A percentile compares a stretch with the other conserved stretches of the same genome.
Conservation (phyloP, 2,329 filamentous ascomycete species). For the Bertia moriformis region DNA sequence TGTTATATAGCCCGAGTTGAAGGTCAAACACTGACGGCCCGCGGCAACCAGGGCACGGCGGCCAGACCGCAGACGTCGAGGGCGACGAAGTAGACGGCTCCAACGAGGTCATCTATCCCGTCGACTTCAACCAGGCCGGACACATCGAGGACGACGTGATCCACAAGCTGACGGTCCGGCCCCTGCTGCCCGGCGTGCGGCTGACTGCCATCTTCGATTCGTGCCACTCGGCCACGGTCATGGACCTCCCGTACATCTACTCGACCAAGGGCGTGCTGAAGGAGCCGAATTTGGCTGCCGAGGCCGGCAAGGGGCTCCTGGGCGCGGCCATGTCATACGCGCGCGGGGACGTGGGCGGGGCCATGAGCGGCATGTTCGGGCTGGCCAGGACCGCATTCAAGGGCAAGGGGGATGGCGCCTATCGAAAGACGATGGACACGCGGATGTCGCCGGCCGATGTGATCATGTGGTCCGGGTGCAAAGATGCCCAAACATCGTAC, state of each 20-base stretch:
- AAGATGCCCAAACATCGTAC: slow-evolving; percentile 87
- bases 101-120: slow-evolving; percentile 72
- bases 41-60: slow-evolving; percentile 70
- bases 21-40: slow-evolving; percentile 1
- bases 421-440: slow-evolving; percentile 66
- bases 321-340: slow-evolving; percentile 42
- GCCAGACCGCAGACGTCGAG: slow-evolving; percentile 64
- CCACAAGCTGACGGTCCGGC: slow-evolving; percentile 57
- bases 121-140: slow-evolving; percentile 65
- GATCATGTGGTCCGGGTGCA: slow-evolving; percentile 94
- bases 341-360: slow-evolving; percentile 65
- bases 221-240: slow-evolving; percentile 51
- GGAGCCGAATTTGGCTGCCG: slow-evolving; percentile 53
- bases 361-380: slow-evolving; percentile 65
- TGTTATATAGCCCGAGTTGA: neutral
- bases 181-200: slow-evolving; percentile 37
- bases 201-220: slow-evolving; percentile 51
- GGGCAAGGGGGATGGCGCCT: slow-evolving; percentile 69
- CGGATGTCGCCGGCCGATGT: slow-evolving; percentile 93
- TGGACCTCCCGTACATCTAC: slow-evolving; percentile 56
- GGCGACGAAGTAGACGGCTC: slow-evolving; percentile 72
- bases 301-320: slow-evolving; percentile 50
- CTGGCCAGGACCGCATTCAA: slow-evolving; percentile 84
- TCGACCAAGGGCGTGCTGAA: slow-evolving; percentile 56
- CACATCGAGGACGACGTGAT: slow-evolving; percentile 77